phyloP scores from a whole-genome alignment of 495 filamentous ascomycete genomes.

The Hypoxylon trugodes region DNA sequence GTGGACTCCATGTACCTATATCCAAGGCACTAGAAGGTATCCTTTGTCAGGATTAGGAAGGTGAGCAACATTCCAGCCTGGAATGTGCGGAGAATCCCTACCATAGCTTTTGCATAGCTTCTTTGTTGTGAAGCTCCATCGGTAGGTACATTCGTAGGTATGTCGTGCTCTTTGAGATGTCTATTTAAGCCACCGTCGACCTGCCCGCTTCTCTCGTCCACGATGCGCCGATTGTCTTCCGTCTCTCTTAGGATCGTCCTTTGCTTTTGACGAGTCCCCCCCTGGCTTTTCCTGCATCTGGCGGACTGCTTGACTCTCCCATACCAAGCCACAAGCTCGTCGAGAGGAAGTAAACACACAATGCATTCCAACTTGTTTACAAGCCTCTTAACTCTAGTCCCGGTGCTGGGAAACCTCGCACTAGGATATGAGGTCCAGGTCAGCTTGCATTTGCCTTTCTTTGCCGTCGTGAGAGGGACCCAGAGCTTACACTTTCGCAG shows the following conservation, averaged over 20 bases:
- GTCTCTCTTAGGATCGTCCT: constrained; percentile 9
- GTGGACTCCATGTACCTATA: constrained; percentile 19
- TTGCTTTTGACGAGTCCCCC: constrained; percentile 5
- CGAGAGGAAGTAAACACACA: constrained; percentile 21
- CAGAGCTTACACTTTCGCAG: constrained; percentile 22
- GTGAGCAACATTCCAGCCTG: constrained; percentile 40
- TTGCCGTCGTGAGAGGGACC: neutral
- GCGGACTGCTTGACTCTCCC: constrained; percentile 9
- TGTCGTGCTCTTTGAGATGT: constrained; percentile 17
- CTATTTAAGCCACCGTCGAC: constrained; percentile 26
- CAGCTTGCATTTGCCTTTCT: neutral
- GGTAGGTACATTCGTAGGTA: no score
- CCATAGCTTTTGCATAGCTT: constrained; percentile 34
- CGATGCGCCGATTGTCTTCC: constrained; percentile 14
- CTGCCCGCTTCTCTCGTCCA: constrained; percentile 5
- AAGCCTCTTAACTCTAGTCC: constrained; percentile 22
- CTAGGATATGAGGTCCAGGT: constrained; percentile 44
- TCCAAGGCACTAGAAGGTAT: constrained; percentile 19
- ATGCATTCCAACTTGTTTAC: constrained; percentile 28
- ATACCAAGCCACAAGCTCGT: constrained; percentile 5
- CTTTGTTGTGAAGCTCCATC: constrained; percentile 25
- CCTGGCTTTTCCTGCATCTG: constrained; percentile 2
- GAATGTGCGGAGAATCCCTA: constrained; percentile 38
- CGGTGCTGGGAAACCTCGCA: constrained; percentile 35
- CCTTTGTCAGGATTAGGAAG: constrained; percentile 37